Conservation (phyloP, 2,329 filamentous ascomycete species). For the Aspergillus fijiensis region DNA sequence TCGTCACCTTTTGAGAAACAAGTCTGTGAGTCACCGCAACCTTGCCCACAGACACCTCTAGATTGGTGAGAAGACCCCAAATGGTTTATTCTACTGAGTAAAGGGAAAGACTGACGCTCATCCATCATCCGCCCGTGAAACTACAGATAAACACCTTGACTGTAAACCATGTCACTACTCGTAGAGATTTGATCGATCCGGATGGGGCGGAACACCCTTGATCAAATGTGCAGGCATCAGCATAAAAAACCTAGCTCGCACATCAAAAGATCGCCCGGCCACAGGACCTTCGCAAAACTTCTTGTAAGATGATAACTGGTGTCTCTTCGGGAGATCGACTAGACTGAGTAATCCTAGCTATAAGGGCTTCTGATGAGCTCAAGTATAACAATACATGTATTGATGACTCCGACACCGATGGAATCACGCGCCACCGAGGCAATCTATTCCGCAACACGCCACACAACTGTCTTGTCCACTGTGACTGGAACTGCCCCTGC, state of each 20-base stretch:
- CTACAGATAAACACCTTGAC: neutral
- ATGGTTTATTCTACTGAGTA: too few relatives aligned
- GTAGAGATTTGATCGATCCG: slow-evolving; percentile 9
- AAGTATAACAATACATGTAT: neutral
- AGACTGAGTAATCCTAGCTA: neutral
- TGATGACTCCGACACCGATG: slow-evolving; percentile 1
- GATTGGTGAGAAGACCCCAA: neutral
- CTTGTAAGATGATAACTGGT: neutral
- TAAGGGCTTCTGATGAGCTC: neutral
- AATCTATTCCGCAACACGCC: neutral
- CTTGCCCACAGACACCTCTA: neutral
- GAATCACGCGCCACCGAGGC: slow-evolving; percentile 6
- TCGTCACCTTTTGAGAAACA: neutral
- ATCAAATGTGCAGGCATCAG: slow-evolving; percentile 2
- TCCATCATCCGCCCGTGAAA: too few relatives aligned
- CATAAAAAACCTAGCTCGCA: slow-evolving; percentile 1
- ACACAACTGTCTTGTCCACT: neutral
- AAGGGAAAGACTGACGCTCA: too few relatives aligned
- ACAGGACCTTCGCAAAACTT: neutral
- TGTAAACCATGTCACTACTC: neutral
- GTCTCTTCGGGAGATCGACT: slow-evolving; percentile 10
- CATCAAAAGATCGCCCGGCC: neutral
- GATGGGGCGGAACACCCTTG: slow-evolving; percentile 4
- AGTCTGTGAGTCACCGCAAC: neutral
- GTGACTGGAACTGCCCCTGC: slow-evolving; percentile 6